Percentiles rank a stretch among this genome's conserved stretches.
Conservation (phyloP, 1,284 basidiomycete species). For the Sporisorium iseilematis-ciliati region DNA sequence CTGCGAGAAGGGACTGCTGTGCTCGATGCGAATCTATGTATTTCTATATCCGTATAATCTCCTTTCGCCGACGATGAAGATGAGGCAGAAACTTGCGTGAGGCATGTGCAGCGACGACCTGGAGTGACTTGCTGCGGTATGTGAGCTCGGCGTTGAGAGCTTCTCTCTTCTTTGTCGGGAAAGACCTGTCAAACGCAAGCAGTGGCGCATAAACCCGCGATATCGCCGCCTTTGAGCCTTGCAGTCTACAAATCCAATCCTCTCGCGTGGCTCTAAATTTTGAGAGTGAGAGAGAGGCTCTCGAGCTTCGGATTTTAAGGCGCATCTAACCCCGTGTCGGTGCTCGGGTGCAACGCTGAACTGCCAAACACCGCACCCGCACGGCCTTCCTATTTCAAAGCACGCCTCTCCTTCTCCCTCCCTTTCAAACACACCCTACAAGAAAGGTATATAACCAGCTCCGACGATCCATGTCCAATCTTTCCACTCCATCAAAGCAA, state of each 20-base stretch:
- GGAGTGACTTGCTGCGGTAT: neutral
- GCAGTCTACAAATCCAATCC: neutral
- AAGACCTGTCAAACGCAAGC: no score
- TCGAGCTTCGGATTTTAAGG: conserved; percentile 10
- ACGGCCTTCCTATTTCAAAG: neutral
- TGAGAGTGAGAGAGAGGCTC: neutral
- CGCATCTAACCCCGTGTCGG: conserved; percentile 3
- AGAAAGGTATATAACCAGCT: conserved; percentile 5
- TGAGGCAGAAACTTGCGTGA: neutral
- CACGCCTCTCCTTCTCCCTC: no score
- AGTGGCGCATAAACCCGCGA: neutral
- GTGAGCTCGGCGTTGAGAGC: neutral
- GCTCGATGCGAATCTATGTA: conserved; percentile 12
- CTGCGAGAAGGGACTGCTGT: neutral
- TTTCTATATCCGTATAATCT: conserved; percentile 14
- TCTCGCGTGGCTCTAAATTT: no score
- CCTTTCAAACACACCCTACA: neutral
- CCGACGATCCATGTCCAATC: neutral
- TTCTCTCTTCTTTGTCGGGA: no score
- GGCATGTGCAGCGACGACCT: neutral
- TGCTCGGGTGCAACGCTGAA: neutral
- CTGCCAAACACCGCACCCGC: conserved; percentile 4
- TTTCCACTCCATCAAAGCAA: neutral
- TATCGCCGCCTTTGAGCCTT: neutral
- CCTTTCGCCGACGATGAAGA: neutral